Conservation (phyloP, 2,329 filamentous ascomycete species). For the Coniochaeta sp. region DNA sequence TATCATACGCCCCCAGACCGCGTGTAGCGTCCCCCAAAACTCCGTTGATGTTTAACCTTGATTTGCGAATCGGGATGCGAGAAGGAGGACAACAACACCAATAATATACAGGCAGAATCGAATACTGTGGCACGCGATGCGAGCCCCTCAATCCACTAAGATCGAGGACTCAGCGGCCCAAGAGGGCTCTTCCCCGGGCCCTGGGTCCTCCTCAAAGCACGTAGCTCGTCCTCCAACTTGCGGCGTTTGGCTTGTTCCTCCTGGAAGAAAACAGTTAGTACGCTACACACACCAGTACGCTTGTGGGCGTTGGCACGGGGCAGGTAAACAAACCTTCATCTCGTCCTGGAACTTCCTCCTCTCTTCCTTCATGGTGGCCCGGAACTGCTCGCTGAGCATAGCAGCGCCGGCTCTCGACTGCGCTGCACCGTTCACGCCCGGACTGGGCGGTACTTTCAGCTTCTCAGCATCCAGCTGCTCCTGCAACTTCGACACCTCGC, state of each 20-base stretch:
- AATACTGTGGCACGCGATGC: not conserved
- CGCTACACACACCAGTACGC: not conserved
- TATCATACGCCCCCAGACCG: not conserved
- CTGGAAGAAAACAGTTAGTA: constrained; percentile 27
- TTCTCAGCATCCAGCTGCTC: constrained; percentile 45
- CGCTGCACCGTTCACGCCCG: constrained; percentile 20
- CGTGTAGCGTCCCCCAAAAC: not conserved
- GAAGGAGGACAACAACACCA: not conserved
- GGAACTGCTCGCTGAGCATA: constrained; percentile 50
- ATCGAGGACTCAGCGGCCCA: constrained; percentile 25
- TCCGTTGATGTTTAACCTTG: not conserved
- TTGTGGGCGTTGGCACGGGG: too few relatives aligned
- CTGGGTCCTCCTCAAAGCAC: constrained; percentile 32
- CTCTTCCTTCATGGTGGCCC: constrained; percentile 49
- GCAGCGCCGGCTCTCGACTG: constrained; percentile 36
- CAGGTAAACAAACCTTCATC: constrained; percentile 32
- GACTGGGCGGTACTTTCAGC: constrained; percentile 29
- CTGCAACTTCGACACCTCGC: constrained; percentile 35
- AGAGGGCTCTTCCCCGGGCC: constrained; percentile 35
- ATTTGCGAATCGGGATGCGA: not conserved
- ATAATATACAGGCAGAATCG: not conserved
- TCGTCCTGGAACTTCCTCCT: constrained; percentile 51
- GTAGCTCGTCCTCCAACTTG: constrained; percentile 44
- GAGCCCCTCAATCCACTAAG: not conserved
- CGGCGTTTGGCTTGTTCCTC: constrained; percentile 42